These are phyloP conservation scores for Penicillium sclerotiorum DNA, from an alignment of 2,329 filamentous ascomycete species.

Conservation along the genomic window DNA sequence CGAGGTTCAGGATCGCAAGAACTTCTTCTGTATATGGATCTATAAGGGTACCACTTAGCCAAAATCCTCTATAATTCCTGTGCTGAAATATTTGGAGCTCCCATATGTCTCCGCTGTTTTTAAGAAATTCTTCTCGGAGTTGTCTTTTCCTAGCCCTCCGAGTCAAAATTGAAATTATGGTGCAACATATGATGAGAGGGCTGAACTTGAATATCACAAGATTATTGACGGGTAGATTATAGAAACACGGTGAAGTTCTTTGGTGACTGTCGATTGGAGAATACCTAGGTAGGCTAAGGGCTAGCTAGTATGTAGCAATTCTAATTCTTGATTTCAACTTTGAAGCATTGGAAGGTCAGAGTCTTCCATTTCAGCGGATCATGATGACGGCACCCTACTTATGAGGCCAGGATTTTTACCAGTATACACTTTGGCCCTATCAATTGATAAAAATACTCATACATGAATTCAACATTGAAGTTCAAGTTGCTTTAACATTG, in stretches of 20 bases:
- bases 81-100: background rate
- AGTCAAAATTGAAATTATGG: background rate
- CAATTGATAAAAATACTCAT: background rate
- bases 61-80: background rate
- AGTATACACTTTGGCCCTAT: background rate
- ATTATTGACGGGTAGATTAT: background rate
- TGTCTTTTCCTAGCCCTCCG: background rate
- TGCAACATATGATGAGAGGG: background rate
- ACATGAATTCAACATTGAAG: background rate
- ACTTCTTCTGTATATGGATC: background rate
- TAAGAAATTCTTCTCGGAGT: conserved; percentile 1
- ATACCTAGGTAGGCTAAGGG: no score
- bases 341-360: background rate
- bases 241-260: conserved; percentile 1
- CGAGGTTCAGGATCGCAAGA: background rate
- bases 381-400: conserved; percentile 1
- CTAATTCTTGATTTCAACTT: conserved; percentile 1
- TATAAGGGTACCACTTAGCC: background rate
- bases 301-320: conserved; percentile 1
- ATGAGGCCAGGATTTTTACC: background rate
- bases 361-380: conserved; percentile 1
- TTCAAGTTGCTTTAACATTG: background rate
- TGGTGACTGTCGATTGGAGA: background rate
- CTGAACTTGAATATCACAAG: conserved; percentile 1
- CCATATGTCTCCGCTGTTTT: background rate